Percentiles rank a stretch among this genome's conserved stretches.
Evolutionary conservation across 2,329 filamentous ascomycete genomes (phyloP).

Genomic region (Rutstroemia sp.): DNA sequence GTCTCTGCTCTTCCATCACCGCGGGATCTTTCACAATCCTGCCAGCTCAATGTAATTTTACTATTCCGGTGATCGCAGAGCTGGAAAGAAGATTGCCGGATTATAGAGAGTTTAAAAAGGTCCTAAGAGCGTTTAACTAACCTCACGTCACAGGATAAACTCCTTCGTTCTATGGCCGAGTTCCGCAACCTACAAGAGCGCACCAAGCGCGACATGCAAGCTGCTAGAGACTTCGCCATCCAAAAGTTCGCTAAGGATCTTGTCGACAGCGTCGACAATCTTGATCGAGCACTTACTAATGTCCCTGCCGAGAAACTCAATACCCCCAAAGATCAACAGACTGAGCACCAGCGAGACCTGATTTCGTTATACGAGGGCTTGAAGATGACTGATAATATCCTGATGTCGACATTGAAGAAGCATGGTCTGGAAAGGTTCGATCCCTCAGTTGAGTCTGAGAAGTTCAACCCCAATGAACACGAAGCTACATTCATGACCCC

Average conservation of each 20-base stretch:
- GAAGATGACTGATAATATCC: constrained; percentile 88
- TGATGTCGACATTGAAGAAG: constrained; percentile 84
- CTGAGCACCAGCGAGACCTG: constrained; percentile 61
- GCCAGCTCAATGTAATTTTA: background rate
- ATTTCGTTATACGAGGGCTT: constrained; percentile 77
- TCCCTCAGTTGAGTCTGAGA: constrained; percentile 62
- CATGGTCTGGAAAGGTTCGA: constrained; percentile 89
- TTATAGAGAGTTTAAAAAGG: background rate
- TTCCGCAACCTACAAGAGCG: constrained; percentile 98
- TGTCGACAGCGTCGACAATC: constrained; percentile 91
- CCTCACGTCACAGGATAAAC: constrained; percentile 67
- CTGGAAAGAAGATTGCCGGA: background rate
- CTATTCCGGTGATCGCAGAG: too few relatives aligned
- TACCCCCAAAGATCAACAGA: constrained; percentile 38
- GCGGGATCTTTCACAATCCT: background rate
- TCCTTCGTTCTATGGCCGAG: constrained; percentile 87
- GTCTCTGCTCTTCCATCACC: too few relatives aligned
- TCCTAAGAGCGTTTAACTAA: constrained; percentile 3
- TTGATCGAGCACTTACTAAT: constrained; percentile 81
- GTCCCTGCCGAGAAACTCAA: constrained; percentile 70
- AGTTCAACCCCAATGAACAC: constrained; percentile 94
- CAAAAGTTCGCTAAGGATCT: constrained; percentile 92
- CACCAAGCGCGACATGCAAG: constrained; percentile 81
- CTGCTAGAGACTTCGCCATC: constrained; percentile 86
- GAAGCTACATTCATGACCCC: constrained; percentile 95